These are phyloP conservation scores for Trichoderma breve DNA, from an alignment of 2,329 filamentous ascomycete genomes.

Conservation along the genomic window DNA sequence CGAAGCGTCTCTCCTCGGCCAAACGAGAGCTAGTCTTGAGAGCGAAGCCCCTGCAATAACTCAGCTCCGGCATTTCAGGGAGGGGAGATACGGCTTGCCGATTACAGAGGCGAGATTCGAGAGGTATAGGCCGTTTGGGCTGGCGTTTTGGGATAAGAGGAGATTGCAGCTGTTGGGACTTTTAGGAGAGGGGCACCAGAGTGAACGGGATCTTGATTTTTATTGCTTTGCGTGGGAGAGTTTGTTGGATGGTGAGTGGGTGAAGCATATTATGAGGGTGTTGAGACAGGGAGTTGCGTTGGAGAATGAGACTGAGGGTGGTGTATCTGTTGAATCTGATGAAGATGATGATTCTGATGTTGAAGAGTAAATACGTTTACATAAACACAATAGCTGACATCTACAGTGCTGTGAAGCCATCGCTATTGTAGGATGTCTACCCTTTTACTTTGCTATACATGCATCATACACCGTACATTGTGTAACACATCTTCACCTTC, in stretches of 20 bases:
- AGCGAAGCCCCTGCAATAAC: background rate
- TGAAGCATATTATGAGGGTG: background rate
- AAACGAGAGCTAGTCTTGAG: background rate
- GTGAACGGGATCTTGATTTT: background rate
- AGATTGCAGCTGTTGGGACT: slow-evolving; percentile 23
- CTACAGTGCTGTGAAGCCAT: background rate
- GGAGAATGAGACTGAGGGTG: background rate
- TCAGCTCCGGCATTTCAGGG: background rate
- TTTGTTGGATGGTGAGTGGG: background rate
- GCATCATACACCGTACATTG: background rate
- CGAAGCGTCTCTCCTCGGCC: background rate
- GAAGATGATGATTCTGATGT: background rate
- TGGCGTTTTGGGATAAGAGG: slow-evolving; percentile 24
- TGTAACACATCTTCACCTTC: background rate
- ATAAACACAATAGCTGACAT: too few species aligned
- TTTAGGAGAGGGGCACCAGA: background rate
- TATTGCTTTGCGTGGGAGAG: slow-evolving; percentile 17
- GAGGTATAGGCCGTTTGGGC: slow-evolving; percentile 22
- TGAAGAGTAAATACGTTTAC: background rate
- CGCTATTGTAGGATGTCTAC: background rate
- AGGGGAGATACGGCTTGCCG: background rate
- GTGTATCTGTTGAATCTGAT: background rate
- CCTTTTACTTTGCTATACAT: background rate
- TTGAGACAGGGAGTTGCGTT: background rate
- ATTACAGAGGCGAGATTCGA: slow-evolving; percentile 14